Percentiles rank a stretch among this genome's conserved stretches.
These are phyloP conservation scores for Trichoderma cornu-damae DNA, from an alignment of 2,329 filamentous ascomycete species.

Conservation along the genomic window DNA sequence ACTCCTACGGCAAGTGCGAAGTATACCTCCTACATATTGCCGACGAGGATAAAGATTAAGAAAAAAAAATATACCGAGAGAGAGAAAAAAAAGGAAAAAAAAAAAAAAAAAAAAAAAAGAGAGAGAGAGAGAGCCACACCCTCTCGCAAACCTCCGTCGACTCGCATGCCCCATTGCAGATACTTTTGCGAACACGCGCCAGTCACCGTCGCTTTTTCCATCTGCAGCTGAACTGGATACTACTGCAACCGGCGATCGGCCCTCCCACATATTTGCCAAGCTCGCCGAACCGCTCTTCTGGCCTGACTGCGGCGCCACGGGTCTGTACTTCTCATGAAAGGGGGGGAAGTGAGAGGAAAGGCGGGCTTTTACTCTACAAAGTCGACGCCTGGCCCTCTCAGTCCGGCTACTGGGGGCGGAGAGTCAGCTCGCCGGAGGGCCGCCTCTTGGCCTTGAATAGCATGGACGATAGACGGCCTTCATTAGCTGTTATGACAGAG, in stretches of 20 bases:
- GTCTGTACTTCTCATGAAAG: not conserved
- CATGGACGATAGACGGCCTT: constrained; percentile 8
- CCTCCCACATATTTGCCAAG: not conserved
- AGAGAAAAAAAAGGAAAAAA: not conserved
- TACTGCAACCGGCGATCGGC: not conserved
- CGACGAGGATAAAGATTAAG: not conserved
- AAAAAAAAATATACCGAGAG: not conserved
- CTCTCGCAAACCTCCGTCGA: constrained; percentile 6
- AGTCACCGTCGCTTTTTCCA: not conserved
- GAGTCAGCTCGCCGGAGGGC: constrained; percentile 4
- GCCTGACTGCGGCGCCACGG: not conserved
- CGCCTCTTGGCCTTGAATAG: not conserved
- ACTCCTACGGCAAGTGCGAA: not conserved
- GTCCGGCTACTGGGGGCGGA: not conserved
- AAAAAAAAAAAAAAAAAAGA: constrained; percentile 3
- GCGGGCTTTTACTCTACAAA: not conserved
- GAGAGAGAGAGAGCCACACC: too few relatives aligned
- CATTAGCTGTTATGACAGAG: constrained; percentile 13
- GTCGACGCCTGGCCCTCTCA: not conserved
- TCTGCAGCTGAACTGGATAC: constrained; percentile 10
- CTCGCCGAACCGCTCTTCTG: not conserved
- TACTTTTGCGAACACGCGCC: not conserved
- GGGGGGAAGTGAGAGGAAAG: not conserved
- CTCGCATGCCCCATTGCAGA: constrained; percentile 2
- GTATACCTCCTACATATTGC: not conserved